Percentiles rank a stretch among this genome's conserved stretches.
Evolutionary conservation across 2,329 filamentous ascomycete genomes (phyloP).

Genomic region (Trichoderma sp.): DNA sequence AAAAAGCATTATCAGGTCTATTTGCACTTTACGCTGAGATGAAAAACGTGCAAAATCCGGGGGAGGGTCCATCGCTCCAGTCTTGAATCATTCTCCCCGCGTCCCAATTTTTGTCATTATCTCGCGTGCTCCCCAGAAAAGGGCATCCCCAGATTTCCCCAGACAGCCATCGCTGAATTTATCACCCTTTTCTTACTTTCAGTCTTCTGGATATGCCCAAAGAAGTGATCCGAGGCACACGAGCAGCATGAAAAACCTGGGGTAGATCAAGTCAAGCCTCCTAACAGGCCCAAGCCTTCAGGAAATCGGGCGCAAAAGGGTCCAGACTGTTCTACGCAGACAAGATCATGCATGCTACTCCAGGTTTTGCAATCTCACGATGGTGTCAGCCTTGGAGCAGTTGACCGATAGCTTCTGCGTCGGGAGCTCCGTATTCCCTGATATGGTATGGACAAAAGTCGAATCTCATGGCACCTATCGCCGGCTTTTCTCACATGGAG

Average conservation of each 20-base stretch:
- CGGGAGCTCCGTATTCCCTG: neutral
- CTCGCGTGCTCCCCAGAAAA: constrained; percentile 11
- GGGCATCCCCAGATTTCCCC: constrained; percentile 22
- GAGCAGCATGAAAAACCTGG: constrained; percentile 10
- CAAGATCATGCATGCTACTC: neutral
- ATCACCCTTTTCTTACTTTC: neutral
- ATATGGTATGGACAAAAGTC: neutral
- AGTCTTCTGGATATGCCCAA: constrained; percentile 12
- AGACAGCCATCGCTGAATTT: constrained; percentile 1
- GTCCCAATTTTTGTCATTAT: constrained; percentile 2
- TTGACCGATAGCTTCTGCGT: neutral
- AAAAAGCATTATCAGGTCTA: neutral
- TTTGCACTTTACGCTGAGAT: neutral
- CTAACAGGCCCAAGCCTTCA: neutral
- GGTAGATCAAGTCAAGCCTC: neutral
- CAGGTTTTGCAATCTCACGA: constrained; percentile 16
- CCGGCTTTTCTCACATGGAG: neutral
- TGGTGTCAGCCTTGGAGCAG: constrained; percentile 11
- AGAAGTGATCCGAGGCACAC: constrained; percentile 25
- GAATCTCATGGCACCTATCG: neutral
- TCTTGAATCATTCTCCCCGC: constrained; percentile 11
- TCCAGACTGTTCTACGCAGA: constrained; percentile 17
- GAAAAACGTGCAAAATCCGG: constrained; percentile 7
- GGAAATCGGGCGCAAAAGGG: neutral
- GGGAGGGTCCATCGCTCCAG: constrained; percentile 19